Conservation (phyloP, 805 yeast species). For the Ogataea henricii region DNA sequence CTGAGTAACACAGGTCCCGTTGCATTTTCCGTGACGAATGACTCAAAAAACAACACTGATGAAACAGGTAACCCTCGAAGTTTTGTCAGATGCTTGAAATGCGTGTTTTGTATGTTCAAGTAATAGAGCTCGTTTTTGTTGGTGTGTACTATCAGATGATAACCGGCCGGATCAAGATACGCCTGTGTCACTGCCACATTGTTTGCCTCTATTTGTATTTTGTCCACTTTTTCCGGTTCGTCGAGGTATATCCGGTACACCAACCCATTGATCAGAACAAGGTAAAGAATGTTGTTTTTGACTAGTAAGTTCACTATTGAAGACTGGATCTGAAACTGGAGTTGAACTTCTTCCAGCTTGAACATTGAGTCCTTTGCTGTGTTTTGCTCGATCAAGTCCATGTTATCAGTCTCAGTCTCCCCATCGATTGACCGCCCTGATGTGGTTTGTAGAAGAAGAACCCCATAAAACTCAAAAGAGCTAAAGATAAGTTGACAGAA, state of each 20-base stretch:
- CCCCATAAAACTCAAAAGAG: too few species aligned
- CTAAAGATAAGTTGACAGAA: neutral
- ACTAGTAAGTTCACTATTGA: constrained; percentile 54
- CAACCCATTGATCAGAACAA: constrained; percentile 53
- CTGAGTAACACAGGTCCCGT: constrained; percentile 54
- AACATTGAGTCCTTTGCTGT: constrained; percentile 16
- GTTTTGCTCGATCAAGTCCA: constrained; percentile 24
- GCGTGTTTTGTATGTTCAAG: constrained; percentile 42
- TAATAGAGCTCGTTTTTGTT: constrained; percentile 48
- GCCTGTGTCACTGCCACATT: constrained; percentile 35
- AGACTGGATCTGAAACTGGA: constrained; percentile 34
- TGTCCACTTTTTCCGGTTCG: constrained; percentile 59
- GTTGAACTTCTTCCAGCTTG: constrained; percentile 35
- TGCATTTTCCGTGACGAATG: constrained; percentile 27
- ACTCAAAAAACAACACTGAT: constrained; percentile 40
- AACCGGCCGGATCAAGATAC: constrained; percentile 53
- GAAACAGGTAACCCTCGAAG: constrained; percentile 48
- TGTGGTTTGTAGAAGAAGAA: too few species aligned
- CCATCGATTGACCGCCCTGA: too few species aligned
- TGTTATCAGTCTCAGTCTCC: too few species aligned
- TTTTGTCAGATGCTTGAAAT: constrained; percentile 45
- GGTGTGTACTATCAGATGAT: constrained; percentile 53
- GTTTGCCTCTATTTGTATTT: constrained; percentile 33
- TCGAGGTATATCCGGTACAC: constrained; percentile 68
- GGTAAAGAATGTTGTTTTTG: constrained; percentile 53